Evolutionary conservation across 2,329 filamentous ascomycete species (phyloP).

Genomic region (Trichoderma endophyticum): DNA sequence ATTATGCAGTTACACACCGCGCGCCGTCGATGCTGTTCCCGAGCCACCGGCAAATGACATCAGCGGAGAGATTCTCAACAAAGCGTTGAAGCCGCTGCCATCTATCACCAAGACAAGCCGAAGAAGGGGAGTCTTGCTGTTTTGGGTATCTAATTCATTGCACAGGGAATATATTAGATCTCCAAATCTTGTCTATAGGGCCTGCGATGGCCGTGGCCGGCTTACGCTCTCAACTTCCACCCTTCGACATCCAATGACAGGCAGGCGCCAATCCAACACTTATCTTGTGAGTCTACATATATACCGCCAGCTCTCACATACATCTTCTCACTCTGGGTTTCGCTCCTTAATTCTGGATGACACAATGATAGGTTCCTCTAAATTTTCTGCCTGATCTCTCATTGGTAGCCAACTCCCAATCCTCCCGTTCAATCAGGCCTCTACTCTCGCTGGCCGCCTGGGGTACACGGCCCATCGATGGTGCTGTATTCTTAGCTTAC

Average conservation of each 20-base stretch:
- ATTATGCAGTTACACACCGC: background rate
- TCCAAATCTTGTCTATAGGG: background rate
- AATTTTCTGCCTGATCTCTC: background rate
- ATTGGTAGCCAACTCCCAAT: background rate
- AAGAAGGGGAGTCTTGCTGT: background rate
- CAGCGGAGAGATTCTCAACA: background rate
- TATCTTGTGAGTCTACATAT: rapidly evolving
- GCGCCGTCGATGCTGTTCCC: background rate
- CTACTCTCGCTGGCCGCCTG: background rate
- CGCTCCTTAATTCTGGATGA: background rate
- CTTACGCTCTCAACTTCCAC: background rate
- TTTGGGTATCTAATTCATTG: background rate
- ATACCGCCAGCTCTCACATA: background rate
- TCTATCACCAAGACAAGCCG: background rate
- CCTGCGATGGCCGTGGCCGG: background rate
- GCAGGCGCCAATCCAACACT: background rate
- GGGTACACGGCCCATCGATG: background rate
- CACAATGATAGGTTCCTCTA: background rate
- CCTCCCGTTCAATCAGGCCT: background rate
- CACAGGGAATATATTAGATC: background rate
- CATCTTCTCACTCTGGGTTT: background rate
- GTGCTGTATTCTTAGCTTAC: background rate
- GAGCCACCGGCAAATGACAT: background rate
- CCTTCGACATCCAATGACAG: background rate
- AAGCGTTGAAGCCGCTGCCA: background rate